These are phyloP conservation scores for Phoma sp. DNA, from an alignment of 2,329 filamentous ascomycete genomes.

Conservation along the genomic window DNA sequence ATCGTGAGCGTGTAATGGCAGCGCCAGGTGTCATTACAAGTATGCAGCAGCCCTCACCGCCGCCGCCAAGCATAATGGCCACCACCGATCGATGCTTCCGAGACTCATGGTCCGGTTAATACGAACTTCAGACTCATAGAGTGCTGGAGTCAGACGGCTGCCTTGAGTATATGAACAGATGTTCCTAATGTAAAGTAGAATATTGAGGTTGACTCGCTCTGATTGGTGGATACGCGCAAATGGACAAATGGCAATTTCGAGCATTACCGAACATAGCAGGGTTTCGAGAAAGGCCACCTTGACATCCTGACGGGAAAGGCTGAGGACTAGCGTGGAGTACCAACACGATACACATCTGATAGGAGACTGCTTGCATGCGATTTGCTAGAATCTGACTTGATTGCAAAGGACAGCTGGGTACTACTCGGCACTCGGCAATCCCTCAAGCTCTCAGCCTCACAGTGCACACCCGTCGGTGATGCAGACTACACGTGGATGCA, in stretches of 20 bases:
- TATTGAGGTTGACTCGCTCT: neutral
- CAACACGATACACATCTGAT: conserved; percentile 1
- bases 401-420: conserved; percentile 2
- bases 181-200: neutral
- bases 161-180: conserved; percentile 1
- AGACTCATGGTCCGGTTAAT: neutral
- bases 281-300: conserved; percentile 12
- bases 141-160: neutral
- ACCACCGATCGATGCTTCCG: neutral
- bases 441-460: neutral
- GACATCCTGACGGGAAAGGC: conserved; percentile 17
- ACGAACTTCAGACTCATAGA: neutral
- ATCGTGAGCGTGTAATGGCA: neutral
- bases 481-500: conserved; percentile 15
- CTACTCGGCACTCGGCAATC: neutral
- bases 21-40: neutral
- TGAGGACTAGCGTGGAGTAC: conserved; percentile 10
- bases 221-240: conserved; percentile 7
- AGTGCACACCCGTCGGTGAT: neutral
- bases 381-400: neutral
- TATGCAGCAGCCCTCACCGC: neutral
- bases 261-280: conserved; percentile 3
- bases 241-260: conserved; percentile 3
- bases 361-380: conserved; percentile 2
- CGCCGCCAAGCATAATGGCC: conserved; percentile 4